These are phyloP conservation scores for Malus hybrid DNA, from an alignment of 331 rosid species.

Conservation along the genomic window DNA sequence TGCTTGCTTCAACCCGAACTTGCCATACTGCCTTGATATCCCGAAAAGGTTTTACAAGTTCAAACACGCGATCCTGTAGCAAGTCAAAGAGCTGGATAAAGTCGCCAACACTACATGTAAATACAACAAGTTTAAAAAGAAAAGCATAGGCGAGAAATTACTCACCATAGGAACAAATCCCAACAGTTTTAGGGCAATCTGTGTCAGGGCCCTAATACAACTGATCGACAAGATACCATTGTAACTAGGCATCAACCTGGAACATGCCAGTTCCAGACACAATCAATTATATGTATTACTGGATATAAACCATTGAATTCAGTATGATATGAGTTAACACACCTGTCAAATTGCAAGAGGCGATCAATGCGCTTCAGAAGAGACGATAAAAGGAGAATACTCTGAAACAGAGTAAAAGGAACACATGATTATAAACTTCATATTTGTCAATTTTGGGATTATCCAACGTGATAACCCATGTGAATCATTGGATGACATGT, in stretches of 20 bases:
- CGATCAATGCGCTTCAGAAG: slow-evolving; percentile 88
- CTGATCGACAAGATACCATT: slow-evolving; percentile 86
- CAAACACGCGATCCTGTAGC: slow-evolving; percentile 73
- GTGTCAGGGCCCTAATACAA: slow-evolving; percentile 84
- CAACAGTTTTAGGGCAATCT: slow-evolving; percentile 79
- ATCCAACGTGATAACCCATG: neutral
- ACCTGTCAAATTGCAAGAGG: slow-evolving; percentile 94
- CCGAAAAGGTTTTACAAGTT: slow-evolving; percentile 68
- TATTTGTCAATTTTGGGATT: neutral
- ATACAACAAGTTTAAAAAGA: slow-evolving; percentile 10
- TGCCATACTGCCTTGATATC: slow-evolving; percentile 63
- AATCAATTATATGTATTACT: slow-evolving; percentile 17
- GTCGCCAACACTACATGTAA: slow-evolving; percentile 6
- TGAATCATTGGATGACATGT: neutral
- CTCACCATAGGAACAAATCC: slow-evolving; percentile 77
- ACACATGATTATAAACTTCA: slow-evolving; percentile 4
- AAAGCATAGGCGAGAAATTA: slow-evolving; percentile 12
- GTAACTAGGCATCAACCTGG: slow-evolving; percentile 95
- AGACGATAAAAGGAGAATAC: slow-evolving; percentile 69
- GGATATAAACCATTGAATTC: slow-evolving; percentile 7
- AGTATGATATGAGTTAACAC: slow-evolving; percentile 18
- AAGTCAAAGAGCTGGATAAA: slow-evolving; percentile 9
- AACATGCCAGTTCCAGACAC: slow-evolving; percentile 28
- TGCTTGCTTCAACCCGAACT: slow-evolving; percentile 85
- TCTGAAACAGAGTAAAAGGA: slow-evolving; percentile 45